These are phyloP conservation scores for Conringia planisiliqua DNA, from an alignment of 345 rosid genomes.

Conservation along the genomic window DNA sequence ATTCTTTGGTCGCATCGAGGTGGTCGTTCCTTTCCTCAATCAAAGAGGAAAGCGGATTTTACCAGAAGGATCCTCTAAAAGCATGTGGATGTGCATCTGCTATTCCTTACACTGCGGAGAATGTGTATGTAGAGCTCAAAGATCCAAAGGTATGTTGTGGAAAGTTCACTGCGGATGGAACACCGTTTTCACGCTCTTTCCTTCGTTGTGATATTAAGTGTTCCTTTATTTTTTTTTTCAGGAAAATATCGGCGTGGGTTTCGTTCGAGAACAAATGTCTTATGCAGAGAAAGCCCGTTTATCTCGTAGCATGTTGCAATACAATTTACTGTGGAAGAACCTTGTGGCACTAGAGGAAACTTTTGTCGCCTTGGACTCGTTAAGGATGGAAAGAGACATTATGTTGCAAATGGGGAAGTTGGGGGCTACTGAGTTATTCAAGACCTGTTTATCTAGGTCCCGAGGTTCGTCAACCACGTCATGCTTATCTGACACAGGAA, in stretches of 20 bases:
- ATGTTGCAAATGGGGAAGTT: constrained; percentile 56
- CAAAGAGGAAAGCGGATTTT: constrained; percentile 39
- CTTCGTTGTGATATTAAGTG: not conserved
- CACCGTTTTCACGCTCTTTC: not conserved
- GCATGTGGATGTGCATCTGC: constrained; percentile 37
- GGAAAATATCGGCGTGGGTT: constrained; percentile 27
- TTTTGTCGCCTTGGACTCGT: constrained; percentile 42
- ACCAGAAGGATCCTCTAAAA: constrained; percentile 34
- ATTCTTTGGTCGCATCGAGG: constrained; percentile 38
- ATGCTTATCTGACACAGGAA: constrained; percentile 38
- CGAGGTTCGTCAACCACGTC: constrained; percentile 31
- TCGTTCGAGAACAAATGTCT: constrained; percentile 32
- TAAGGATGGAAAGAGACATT: constrained; percentile 60
- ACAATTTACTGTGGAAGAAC: constrained; percentile 59
- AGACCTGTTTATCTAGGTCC: constrained; percentile 40
- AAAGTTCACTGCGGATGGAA: not conserved
- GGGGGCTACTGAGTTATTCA: constrained; percentile 62
- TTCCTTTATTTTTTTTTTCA: not conserved
- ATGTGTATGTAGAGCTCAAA: constrained; percentile 36
- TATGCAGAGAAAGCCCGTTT: constrained; percentile 12
- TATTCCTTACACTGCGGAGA: constrained; percentile 35
- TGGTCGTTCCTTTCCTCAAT: constrained; percentile 42
- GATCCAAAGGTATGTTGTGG: constrained; percentile 33
- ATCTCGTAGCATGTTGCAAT: constrained; percentile 34
- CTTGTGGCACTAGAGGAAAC: constrained; percentile 60